phyloP scores from a whole-genome alignment of 441 rosid genomes.

The Corymbia calophylla region DNA sequence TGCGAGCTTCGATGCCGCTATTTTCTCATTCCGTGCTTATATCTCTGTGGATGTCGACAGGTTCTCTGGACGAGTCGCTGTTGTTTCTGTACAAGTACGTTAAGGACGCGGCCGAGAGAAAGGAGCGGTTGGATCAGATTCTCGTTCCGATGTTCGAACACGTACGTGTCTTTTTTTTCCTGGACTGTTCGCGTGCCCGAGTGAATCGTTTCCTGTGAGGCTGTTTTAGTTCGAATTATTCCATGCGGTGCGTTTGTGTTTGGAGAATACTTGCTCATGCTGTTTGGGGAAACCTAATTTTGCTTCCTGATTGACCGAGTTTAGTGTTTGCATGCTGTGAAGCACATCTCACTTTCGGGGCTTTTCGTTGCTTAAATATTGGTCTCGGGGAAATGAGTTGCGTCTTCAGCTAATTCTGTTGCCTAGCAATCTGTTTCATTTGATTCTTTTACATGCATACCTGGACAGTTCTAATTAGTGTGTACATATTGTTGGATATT shows the following conservation, averaged over 20 bases:
- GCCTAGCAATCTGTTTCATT: neutral
- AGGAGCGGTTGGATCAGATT: conserved; percentile 42
- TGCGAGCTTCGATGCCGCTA: neutral
- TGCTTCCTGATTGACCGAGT: neutral
- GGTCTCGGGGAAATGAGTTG: neutral
- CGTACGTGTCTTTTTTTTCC: conserved; percentile 21
- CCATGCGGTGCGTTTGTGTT: neutral
- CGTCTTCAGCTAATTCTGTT: neutral
- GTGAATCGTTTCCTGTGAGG: neutral
- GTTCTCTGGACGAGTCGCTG: conserved; percentile 66
- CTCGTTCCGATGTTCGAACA: conserved; percentile 74
- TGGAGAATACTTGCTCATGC: neutral
- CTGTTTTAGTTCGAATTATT: neutral
- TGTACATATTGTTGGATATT: neutral
- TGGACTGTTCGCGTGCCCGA: neutral
- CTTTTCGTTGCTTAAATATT: neutral
- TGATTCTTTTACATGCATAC: neutral
- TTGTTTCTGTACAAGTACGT: conserved; percentile 56
- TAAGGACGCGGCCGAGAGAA: conserved; percentile 44
- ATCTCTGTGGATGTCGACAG: conserved; percentile 9
- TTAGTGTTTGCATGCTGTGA: neutral
- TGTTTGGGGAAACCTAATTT: neutral
- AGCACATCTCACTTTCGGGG: neutral
- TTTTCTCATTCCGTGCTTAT: neutral
- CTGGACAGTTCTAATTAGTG: neutral